phyloP scores from a whole-genome alignment of 208 protist species.

The Perkinsela sp. region DNA sequence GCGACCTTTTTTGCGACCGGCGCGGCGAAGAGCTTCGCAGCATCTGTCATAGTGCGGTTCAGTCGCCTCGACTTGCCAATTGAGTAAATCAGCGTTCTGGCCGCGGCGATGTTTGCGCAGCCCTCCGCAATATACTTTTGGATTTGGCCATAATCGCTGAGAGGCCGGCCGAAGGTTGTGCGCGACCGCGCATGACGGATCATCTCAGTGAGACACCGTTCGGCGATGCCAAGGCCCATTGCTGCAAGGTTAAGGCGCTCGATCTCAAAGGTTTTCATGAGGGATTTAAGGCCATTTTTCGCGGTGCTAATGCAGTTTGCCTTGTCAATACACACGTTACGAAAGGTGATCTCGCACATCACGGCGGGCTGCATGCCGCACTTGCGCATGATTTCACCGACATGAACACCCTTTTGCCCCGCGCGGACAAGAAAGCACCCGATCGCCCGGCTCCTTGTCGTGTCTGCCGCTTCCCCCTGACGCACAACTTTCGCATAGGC shows the following conservation, averaged over 20 bases:
- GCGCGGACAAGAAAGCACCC: conserved; percentile 25
- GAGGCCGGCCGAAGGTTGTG: conserved; percentile 60
- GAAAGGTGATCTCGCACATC: conserved; percentile 41
- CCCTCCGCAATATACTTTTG: conserved; percentile 79
- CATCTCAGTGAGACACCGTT: conserved; percentile 33
- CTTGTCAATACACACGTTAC: conserved; percentile 19
- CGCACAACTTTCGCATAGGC: conserved; percentile 81
- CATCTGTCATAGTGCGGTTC: conserved; percentile 56
- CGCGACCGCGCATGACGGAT: conserved; percentile 53
- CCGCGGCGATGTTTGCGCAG: conserved; percentile 54
- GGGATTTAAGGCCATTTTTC: conserved; percentile 21
- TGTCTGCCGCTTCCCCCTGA: conserved; percentile 4
- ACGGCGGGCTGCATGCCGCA: conserved; percentile 39
- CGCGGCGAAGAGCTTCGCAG: conserved; percentile 68
- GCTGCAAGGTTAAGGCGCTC: conserved; percentile 31
- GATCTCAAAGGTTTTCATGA: conserved; percentile 54
- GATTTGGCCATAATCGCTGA: conserved; percentile 71
- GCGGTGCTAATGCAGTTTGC: conserved; percentile 30
- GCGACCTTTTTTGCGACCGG: conserved; percentile 70
- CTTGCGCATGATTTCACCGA: conserved; percentile 34
- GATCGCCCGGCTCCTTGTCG: conserved; percentile 8
- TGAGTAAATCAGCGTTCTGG: conserved; percentile 58
- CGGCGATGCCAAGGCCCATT: conserved; percentile 51
- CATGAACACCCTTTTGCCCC: conserved; percentile 19
- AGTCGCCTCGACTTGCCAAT: conserved; percentile 32